Conservation (phyloP, 805 yeast genomes). For the Candida suzukii region DNA sequence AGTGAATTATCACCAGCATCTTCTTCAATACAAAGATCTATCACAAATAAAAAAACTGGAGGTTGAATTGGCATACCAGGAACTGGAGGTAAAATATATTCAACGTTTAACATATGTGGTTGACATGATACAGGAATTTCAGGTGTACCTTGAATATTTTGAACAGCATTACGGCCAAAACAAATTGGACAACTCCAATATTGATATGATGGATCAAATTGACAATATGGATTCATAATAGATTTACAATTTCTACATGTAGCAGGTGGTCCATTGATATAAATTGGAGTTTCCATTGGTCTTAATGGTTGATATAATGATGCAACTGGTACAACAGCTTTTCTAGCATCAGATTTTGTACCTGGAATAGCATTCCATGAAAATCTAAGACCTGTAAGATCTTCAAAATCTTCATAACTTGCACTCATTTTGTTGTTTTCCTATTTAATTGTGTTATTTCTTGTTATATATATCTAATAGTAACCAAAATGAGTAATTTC, state of each 20-base stretch:
- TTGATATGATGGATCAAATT: conserved; percentile 23
- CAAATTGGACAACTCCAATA: conserved; percentile 57
- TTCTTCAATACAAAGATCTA: conserved; percentile 47
- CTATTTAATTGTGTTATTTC: too few relatives aligned
- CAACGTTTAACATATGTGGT: conserved; percentile 41
- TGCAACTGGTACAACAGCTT: conserved; percentile 49
- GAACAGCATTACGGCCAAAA: conserved; percentile 35
- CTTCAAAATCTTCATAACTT: conserved; percentile 51
- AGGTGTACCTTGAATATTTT: conserved; percentile 17
- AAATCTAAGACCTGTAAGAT: conserved; percentile 64
- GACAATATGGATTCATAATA: conserved; percentile 46
- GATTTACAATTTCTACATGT: conserved; percentile 51
- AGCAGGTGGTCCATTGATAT: conserved; percentile 33
- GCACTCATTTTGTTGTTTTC: too few relatives aligned
- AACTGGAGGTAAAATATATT: conserved; percentile 31
- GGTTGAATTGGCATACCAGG: conserved; percentile 25
- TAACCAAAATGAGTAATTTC: too few relatives aligned
- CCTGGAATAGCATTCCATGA: conserved; percentile 65
- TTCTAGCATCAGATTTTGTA: conserved; percentile 42
- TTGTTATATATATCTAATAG: too few relatives aligned
- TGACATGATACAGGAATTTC: conserved; percentile 29
- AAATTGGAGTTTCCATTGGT: conserved; percentile 31
- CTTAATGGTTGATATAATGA: conserved; percentile 55
- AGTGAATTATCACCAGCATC: conserved; percentile 50
- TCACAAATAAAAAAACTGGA: conserved; percentile 44